A percentile compares a stretch with the other conserved stretches of the same genome.
Evolutionary conservation across 306 rosid species (phyloP).

Genomic region (Ochetophila trinervis): DNA sequence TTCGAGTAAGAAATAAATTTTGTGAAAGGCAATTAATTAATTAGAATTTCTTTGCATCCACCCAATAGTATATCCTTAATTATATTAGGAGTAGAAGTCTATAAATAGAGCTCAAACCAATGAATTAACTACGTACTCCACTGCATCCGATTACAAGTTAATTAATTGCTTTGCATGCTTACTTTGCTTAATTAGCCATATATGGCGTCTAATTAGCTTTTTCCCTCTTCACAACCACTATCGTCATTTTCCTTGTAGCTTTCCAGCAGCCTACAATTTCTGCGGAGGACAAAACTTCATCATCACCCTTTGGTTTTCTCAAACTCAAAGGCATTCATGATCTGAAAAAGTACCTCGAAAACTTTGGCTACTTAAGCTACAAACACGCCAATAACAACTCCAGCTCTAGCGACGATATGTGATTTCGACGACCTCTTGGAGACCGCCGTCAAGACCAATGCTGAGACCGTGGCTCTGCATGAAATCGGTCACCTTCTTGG

Average conservation of each 20-base stretch:
- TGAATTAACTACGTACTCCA: no score
- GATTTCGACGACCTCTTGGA: constrained; percentile 31
- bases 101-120: no score
- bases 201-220: background rate
- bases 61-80: no score
- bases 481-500: constrained; percentile 40
- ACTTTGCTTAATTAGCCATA: background rate
- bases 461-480: constrained; percentile 33
- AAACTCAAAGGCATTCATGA: constrained; percentile 27
- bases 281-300: background rate
- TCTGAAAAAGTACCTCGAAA: constrained; percentile 36
- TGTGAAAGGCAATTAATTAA: no score
- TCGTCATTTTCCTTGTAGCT: background rate
- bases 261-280: background rate
- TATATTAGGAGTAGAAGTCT: no score
- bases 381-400: background rate
- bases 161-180: background rate
- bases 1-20: no score
- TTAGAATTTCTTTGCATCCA: no score
- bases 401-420: constrained; percentile 4
- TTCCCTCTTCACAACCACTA: constrained; percentile 3
- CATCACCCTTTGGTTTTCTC: constrained; percentile 28
- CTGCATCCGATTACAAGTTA: background rate
- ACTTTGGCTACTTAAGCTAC: constrained; percentile 34
- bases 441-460: constrained; percentile 32